These are phyloP conservation scores for Danielia reshetovae DNA, from an alignment of 805 yeast genomes.

Conservation along the genomic window DNA sequence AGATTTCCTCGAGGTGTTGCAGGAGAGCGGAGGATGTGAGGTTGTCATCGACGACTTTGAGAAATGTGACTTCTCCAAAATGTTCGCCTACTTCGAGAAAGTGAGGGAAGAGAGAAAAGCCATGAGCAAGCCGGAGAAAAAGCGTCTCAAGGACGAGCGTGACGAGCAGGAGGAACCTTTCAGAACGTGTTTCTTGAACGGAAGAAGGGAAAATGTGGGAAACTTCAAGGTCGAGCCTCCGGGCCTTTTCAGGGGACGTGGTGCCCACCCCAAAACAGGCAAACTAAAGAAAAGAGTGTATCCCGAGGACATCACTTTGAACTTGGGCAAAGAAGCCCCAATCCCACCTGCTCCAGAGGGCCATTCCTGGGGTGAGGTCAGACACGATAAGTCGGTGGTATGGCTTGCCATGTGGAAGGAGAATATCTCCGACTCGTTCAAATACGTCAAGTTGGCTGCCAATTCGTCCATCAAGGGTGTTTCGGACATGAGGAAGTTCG, in stretches of 20 bases:
- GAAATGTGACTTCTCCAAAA: conserved; percentile 74
- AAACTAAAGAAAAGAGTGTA: conserved; percentile 77
- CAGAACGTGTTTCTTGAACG: conserved; percentile 77
- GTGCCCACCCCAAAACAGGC: conserved; percentile 96
- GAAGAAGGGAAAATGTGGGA: conserved; percentile 88
- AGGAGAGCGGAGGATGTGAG: conserved; percentile 64
- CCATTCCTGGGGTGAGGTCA: conserved; percentile 85
- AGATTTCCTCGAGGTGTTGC: conserved; percentile 68
- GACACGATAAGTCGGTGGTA: conserved; percentile 83
- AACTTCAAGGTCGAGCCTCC: conserved; percentile 96
- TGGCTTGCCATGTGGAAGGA: conserved; percentile 99
- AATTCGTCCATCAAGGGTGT: conserved; percentile 88
- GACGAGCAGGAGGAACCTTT: conserved; percentile 76
- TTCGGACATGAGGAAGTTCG: conserved; percentile 87
- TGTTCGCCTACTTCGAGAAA: conserved; percentile 66
- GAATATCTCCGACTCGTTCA: conserved; percentile 75
- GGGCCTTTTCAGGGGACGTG: conserved; percentile 92
- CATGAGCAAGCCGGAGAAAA: conserved; percentile 70
- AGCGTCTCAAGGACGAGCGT: conserved; percentile 62
- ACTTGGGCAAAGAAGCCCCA: conserved; percentile 66
- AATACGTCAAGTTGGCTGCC: conserved; percentile 89
- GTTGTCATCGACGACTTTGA: conserved; percentile 47
- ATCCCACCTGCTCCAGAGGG: conserved; percentile 85
- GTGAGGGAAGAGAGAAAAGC: conserved; percentile 69
- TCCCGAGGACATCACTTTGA: conserved; percentile 87